Base-by-base conservation (phyloP, 192 early-diverging fungal genomes). In the Lunasporangiospora selenospora region DNA sequence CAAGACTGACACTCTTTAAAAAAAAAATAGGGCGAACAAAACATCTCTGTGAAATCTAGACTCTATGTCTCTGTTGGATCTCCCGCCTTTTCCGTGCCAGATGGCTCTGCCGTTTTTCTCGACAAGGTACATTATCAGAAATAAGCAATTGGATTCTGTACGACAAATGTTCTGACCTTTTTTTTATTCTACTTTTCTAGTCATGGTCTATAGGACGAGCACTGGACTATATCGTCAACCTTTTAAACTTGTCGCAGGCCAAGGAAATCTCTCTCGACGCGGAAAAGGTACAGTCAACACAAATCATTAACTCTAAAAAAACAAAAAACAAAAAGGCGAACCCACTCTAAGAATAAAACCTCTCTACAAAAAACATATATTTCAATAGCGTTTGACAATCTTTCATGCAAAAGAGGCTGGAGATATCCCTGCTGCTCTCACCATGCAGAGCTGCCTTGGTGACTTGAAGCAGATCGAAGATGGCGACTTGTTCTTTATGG, bases 211-310 rank as follows among this genome's bases (percentile, higher is more conserved):
- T 71, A 0, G 67, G 67, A 4, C 29, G 59, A 4, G 19, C 67
- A 6, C n/a, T 71, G 41, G 67, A 71, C 26, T 62, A 71, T 45
- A 62, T 71, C 31, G 33, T 57, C 0, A 59, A 62, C n/a, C 62
- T 58, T 51, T 53, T 71, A 31, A 71, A 71, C 26, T 33, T 71
- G 0, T 21, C 43, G 4, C 9, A 36, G 6, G 58, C 67, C 40
- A 61, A 43, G n/a, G 57, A 71, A 16, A 53, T 62, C 18, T 53
- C 67, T 3, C 62, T 71, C 56, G 58, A 71, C n/a, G 51, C 67
- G 1, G 29, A 42, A 49, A 71, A 71, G 58, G 67, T 67, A 58
- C 1, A 5, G 11, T 18, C 6, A 19, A 30, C 21, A 27, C 53
- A 3, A 23, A 31, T 52, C 31, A 31, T 30, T 33, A 4, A 3